These are phyloP conservation scores for Allantophomopsis cytisporea DNA, from an alignment of 2,329 filamentous ascomycete species.

Conservation along the genomic window DNA sequence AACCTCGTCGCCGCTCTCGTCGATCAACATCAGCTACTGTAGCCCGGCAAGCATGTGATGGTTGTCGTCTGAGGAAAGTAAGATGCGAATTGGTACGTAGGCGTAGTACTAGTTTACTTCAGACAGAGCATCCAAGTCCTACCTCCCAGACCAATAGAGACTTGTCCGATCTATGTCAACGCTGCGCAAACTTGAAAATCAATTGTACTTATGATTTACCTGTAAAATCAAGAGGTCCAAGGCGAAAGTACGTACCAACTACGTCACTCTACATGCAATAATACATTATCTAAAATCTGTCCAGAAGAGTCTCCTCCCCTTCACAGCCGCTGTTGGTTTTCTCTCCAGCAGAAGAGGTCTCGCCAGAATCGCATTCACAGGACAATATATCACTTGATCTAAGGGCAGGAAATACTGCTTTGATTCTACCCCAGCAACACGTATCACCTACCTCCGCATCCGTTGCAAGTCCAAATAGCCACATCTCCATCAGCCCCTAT, in stretches of 20 bases:
- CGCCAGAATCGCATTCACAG: not conserved
- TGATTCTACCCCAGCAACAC: not conserved
- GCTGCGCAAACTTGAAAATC: slow-evolving; percentile 1
- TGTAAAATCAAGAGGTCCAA: slow-evolving; percentile 1
- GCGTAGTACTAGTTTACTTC: not conserved
- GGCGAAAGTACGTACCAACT: not conserved
- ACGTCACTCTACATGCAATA: no score
- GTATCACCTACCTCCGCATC: not conserved
- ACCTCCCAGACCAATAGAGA: no score
- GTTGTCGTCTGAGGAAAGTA: slow-evolving; percentile 1
- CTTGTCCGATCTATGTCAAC: not conserved
- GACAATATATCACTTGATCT: not conserved
- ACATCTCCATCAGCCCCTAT: not conserved
- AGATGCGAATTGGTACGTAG: not conserved
- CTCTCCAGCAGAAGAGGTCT: no score
- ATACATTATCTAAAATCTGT: no score
- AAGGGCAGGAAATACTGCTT: not conserved
- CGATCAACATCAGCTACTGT: not conserved
- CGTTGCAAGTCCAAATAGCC: not conserved
- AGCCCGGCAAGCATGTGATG: slow-evolving; percentile 3
- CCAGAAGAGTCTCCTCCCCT: no score
- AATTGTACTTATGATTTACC: slow-evolving; percentile 1
- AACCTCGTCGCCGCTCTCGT: not conserved
- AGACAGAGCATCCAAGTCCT: not conserved
- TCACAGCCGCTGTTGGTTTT: no score